Percentiles rank a stretch among this genome's conserved stretches.
These are phyloP conservation scores for Tetrapisispora arboricola DNA, from an alignment of 805 yeast genomes.

Conservation along the genomic window DNA sequence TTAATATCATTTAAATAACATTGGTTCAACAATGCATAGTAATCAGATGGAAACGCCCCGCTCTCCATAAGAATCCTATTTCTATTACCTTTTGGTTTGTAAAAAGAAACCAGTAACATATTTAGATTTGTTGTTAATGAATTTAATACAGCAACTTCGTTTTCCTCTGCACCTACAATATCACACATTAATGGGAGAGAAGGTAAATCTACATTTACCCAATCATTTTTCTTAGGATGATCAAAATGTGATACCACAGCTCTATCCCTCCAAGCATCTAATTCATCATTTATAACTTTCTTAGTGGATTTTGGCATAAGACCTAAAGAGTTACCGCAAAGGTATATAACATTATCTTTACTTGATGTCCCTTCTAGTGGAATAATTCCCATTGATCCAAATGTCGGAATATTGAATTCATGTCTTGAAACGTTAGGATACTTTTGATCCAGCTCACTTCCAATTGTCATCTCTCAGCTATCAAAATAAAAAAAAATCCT, in stretches of 20 bases:
- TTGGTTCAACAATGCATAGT: slow-evolving; percentile 71
- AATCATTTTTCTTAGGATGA: slow-evolving; percentile 53
- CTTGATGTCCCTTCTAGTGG: slow-evolving; percentile 7
- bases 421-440: slow-evolving; percentile 32
- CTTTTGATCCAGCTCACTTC: slow-evolving; percentile 30
- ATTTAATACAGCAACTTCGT: slow-evolving; percentile 86
- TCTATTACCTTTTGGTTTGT: slow-evolving; percentile 45
- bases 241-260: slow-evolving; percentile 82
- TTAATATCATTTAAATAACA: slow-evolving; percentile 49
- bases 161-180: slow-evolving; percentile 60
- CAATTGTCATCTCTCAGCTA: neutral
- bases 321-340: slow-evolving; percentile 93
- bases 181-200: slow-evolving; percentile 58
- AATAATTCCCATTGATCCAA: slow-evolving; percentile 44
- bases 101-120: slow-evolving; percentile 61
- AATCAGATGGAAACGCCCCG: slow-evolving; percentile 88
- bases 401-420: slow-evolving; percentile 58
- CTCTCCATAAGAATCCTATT: slow-evolving; percentile 73
- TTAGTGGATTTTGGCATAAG: slow-evolving; percentile 66
- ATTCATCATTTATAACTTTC: slow-evolving; percentile 49
- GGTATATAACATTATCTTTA: slow-evolving; percentile 37
- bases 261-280: slow-evolving; percentile 70
- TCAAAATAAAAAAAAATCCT: neutral
- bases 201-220: slow-evolving; percentile 83
- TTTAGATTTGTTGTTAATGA: slow-evolving; percentile 77